Percentiles rank a stretch among this genome's conserved stretches.
Evolutionary conservation across 1,284 basidiomycete species (phyloP).

Genomic region (Sphagnurus paluster): DNA sequence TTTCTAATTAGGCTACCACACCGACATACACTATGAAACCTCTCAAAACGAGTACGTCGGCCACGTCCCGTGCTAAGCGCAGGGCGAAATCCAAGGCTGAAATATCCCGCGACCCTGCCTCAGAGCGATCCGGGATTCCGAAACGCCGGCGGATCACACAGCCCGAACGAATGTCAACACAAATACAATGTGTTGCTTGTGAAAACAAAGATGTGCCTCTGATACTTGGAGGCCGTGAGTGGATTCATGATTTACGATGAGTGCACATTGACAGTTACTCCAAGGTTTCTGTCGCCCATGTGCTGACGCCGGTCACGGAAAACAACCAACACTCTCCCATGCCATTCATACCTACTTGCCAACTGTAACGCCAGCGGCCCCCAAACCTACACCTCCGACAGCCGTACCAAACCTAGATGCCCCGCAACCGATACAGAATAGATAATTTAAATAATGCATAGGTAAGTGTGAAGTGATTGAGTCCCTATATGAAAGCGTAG

Average conservation of each 20-base stretch:
- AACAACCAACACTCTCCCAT: conserved; percentile 18
- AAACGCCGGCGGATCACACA: conserved; percentile 34
- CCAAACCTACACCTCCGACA: background rate
- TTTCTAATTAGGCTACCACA: conserved; percentile 39
- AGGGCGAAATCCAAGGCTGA: conserved; percentile 20
- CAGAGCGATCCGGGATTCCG: conserved; percentile 27
- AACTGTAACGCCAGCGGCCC: background rate
- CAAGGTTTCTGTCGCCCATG: conserved; percentile 62
- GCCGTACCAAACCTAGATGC: conserved; percentile 5
- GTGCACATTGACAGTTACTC: background rate
- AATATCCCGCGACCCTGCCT: background rate
- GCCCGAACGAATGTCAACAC: conserved; percentile 23
- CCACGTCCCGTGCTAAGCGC: conserved; percentile 25
- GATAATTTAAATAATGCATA: conserved; percentile 1
- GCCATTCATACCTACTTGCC: conserved; percentile 10
- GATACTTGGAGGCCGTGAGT: conserved; percentile 68
- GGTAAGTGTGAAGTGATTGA: background rate
- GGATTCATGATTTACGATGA: background rate
- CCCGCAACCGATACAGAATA: conserved; percentile 6
- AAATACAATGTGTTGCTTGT: conserved; percentile 61
- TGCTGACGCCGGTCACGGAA: conserved; percentile 45
- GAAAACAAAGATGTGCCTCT: conserved; percentile 68
- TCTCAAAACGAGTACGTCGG: conserved; percentile 39
- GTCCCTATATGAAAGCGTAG: background rate
- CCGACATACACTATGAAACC: conserved; percentile 53